Base-by-base conservation (phyloP, 169 alveolate genomes). In the Cyclospora cayetanensis region DNA sequence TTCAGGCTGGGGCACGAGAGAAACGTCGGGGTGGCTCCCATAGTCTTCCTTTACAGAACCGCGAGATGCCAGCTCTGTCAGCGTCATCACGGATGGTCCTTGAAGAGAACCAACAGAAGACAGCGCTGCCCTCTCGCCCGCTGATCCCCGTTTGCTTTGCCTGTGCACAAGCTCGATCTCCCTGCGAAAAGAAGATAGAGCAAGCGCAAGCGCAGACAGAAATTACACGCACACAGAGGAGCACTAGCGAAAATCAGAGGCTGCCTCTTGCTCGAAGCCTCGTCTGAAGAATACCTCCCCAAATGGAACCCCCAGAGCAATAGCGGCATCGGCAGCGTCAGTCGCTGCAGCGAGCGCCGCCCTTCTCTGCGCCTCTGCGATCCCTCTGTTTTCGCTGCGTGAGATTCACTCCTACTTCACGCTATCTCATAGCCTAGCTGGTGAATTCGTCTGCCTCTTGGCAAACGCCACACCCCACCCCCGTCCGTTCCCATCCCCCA, bases 81-180 rank as follows among this genome's bases (percentile, higher is more conserved):
- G 60, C 39, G 79, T 35, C 53, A 39, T 20, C 27, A 41, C 31
- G 27, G 76, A 42, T 15, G 34, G 46, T 7, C 9, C 11, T 18
- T 34, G 25, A 22, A 4, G 31, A 25, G 42, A 25, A 3, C n/a
- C 79, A 0, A 12, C 37, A 63, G 37, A 4, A 9, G 27, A 27
- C 42, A 0, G 12, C 25, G 31, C 50, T 12, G 42, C 60, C 11
- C 90, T 63, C 37, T 7, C 41, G 39, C 46, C 29, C 29, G 31
- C 2, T 25, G 86, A 35, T 18, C 66, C 42, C 31, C 86, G 86
- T 18, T 82, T 82, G 90, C 90, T 82, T 18, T 37, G 46, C 35
- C 63, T 65, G 34, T 66, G 90, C 35, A 82, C 31, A n/a, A 27
- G 53, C 50, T 82, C 90, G 34, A 82, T 82, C 29, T 65, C 90